Evolutionary conservation across 768 basidiomycete genomes (phyloP), one percentile per base, ranked within the genome.

Genomic region (Hericium erinaceus): DNA sequence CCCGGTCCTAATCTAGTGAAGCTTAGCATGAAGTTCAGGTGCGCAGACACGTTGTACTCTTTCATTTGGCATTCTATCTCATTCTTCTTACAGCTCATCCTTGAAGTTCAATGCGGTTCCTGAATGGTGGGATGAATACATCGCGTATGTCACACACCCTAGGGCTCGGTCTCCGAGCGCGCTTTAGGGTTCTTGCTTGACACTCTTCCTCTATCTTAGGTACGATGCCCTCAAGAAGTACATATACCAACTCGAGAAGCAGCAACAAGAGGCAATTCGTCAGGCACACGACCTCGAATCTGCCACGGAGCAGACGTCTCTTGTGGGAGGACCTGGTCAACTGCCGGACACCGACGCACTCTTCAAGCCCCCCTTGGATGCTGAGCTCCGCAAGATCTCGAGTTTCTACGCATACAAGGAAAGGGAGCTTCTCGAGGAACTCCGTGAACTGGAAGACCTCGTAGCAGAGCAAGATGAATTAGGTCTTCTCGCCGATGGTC

Each of bases 101-200:
- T 79, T 94, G 66, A 90, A 92, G 69, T 94, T 94, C 72, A 95
- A 95, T 64, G 89, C 91, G 2, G 87, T 93, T 24, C 77, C 91
- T 0, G 92, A 95, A 53, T 94, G 92, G 92, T 89, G 87, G 85
- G 89, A 92, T 60, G 86, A 92, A 52, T 95, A 95, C 68, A 90
- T 95, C 48, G 81, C 87, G 84, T 92, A 64, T 60, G 88, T 80
- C 15, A 39, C 48, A 8, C 6, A 33, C 33, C 33, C 33, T 48
- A 33, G n/a, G n/a, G 20, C 3, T 38, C 24, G 28, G 20, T 10
- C 18, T n/a, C 8, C 33, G 39, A 33, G 33, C 33, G 6, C 33
- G 33, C 33, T 33, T 33, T 33, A 33, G 9, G 33, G 33, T 10
- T 33, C 6, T 10, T 7, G 33, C 33, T 39, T 39, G 49, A 50